These are phyloP conservation scores for Tylopilus sp. DNA, from an alignment of 768 basidiomycete species.

Conservation along the genomic window DNA sequence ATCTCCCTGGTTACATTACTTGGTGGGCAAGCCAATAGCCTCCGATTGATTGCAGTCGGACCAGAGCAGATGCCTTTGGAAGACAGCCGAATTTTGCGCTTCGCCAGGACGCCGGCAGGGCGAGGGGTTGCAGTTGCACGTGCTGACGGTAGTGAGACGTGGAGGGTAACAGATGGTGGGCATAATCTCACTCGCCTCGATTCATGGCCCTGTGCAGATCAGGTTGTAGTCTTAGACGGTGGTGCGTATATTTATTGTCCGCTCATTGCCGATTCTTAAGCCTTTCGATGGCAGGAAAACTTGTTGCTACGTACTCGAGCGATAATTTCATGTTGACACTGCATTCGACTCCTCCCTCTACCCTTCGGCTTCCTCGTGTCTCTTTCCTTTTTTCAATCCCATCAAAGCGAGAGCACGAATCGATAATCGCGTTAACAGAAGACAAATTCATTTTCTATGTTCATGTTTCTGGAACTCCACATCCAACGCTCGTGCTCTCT, in stretches of 20 bases:
- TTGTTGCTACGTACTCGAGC: conserved; percentile 57
- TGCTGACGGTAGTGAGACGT: conserved; percentile 58
- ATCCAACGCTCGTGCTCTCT: conserved; percentile 42
- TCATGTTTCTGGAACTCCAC: conserved; percentile 34
- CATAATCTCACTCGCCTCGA: conserved; percentile 45
- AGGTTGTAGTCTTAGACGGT: conserved; percentile 65
- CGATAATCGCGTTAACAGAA: conserved; percentile 64
- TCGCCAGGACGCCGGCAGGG: conserved; percentile 79
- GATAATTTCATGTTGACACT: conserved; percentile 48
- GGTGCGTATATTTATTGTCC: conserved; percentile 39
- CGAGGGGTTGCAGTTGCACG: conserved; percentile 68
- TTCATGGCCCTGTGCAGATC: conserved; percentile 57
- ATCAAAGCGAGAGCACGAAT: conserved; percentile 47
- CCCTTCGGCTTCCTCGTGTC: conserved; percentile 47
- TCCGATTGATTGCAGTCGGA: conserved; percentile 42
- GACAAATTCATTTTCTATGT: conserved; percentile 59
- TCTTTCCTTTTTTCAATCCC: conserved; percentile 66
- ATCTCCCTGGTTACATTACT: conserved; percentile 62
- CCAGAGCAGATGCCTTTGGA: conserved; percentile 42
- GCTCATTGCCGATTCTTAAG: conserved; percentile 1
- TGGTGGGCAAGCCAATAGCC: conserved; percentile 51
- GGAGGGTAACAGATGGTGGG: conserved; percentile 50
- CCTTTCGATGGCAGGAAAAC: conserved; percentile 40
- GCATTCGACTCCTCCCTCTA: conserved; percentile 44
- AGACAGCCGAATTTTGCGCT: conserved; percentile 51